These are phyloP conservation scores for Mycena citricolor DNA, from an alignment of 1,284 basidiomycete species.

Conservation along the genomic window DNA sequence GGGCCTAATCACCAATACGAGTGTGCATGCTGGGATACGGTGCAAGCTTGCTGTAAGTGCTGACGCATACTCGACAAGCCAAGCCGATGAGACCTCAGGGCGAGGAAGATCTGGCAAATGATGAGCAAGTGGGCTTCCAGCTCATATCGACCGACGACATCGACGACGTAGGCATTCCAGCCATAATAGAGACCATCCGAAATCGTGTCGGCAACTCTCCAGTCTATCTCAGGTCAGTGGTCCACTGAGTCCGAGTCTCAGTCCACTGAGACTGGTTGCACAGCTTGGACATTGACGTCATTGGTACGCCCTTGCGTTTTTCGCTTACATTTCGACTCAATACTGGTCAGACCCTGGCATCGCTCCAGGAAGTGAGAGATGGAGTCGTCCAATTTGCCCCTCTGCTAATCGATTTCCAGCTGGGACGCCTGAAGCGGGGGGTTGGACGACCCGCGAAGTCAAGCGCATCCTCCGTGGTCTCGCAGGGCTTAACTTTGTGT, in stretches of 20 bases:
- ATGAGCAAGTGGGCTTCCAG: slow-evolving; percentile 66
- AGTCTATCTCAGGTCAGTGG: slow-evolving; percentile 67
- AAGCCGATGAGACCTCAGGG: slow-evolving; percentile 42
- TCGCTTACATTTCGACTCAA: no score
- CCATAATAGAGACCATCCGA: slow-evolving; percentile 63
- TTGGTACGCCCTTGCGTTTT: slow-evolving; percentile 62
- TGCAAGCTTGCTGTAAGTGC: slow-evolving; percentile 54
- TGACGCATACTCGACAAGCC: slow-evolving; percentile 16
- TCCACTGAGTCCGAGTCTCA: neutral
- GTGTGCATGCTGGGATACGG: slow-evolving; percentile 77
- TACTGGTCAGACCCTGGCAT: slow-evolving; percentile 66
- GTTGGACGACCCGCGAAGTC: slow-evolving; percentile 80
- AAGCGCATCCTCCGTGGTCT: slow-evolving; percentile 78
- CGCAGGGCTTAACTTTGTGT: slow-evolving; percentile 77
- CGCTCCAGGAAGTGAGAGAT: slow-evolving; percentile 78
- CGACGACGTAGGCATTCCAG: slow-evolving; percentile 64
- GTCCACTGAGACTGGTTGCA: slow-evolving; percentile 10
- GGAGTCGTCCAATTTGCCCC: slow-evolving; percentile 28
- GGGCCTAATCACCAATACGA: slow-evolving; percentile 68
- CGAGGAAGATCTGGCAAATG: slow-evolving; percentile 58
- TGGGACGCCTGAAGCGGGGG: slow-evolving; percentile 82
- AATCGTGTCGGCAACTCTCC: slow-evolving; percentile 64
- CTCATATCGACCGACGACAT: slow-evolving; percentile 75
- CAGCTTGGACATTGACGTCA: slow-evolving; percentile 72
- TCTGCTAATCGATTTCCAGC: slow-evolving; percentile 38